phyloP scores from a whole-genome alignment of 2,329 filamentous ascomycete genomes.

The Zelopaecilomyces penicillatus region DNA sequence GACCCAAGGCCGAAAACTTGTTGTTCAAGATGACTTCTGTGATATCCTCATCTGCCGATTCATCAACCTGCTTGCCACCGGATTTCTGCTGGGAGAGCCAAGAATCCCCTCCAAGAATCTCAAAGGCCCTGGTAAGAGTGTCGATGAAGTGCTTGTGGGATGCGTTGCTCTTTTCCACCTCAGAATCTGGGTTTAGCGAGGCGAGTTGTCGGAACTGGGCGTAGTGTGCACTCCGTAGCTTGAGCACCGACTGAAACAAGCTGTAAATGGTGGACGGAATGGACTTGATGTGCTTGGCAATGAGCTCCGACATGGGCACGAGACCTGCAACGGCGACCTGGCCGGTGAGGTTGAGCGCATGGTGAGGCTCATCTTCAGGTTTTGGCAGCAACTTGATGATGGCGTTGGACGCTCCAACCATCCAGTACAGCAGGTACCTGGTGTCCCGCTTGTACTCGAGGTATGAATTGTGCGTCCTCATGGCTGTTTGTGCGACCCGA shows the following conservation, averaged over 20 bases:
- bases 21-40: conserved; percentile 8
- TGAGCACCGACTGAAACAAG: conserved; percentile 31
- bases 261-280: conserved; percentile 26
- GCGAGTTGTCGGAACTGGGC: conserved; percentile 24
- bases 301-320: conserved; percentile 30
- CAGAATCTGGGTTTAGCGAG: conserved; percentile 22
- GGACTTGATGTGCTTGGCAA: conserved; percentile 24
- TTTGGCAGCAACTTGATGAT: conserved; percentile 20
- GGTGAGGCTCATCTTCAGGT: conserved; percentile 8
- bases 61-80: conserved; percentile 12
- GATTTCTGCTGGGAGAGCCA: conserved; percentile 13
- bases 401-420: conserved; percentile 29
- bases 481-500: conserved; percentile 33
- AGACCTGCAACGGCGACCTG: conserved; percentile 28
- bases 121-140: conserved; percentile 27
- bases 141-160: conserved; percentile 36
- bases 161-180: conserved; percentile 29
- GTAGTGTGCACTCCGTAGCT: conserved; percentile 21
- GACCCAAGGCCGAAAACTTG: conserved; percentile 10
- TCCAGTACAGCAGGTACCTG: conserved; percentile 28
- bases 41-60: conserved; percentile 14
- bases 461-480: conserved; percentile 22
- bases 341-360: conserved; percentile 28
- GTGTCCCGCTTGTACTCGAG: conserved; percentile 32
- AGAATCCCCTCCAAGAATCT: conserved; percentile 23